Evolutionary conservation across 257 asterid genomes (phyloP), one percentile per base, ranked within the genome.

Genomic region (Knoxia roxburghii): DNA sequence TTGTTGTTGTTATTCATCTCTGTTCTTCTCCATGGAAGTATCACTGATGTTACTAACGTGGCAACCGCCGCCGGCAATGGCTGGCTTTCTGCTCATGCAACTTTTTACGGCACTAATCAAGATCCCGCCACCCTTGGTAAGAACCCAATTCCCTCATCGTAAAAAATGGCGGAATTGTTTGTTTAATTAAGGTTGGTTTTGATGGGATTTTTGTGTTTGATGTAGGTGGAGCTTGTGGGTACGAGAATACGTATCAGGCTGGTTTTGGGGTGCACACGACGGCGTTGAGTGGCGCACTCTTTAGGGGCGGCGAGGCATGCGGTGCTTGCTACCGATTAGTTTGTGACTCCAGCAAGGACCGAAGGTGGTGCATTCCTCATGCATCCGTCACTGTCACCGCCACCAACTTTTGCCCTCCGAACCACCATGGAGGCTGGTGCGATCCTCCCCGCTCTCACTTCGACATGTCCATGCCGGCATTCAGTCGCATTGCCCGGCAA

Each of bases 361-460:
- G 69, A 0, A 74, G n/a, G 65, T 88, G 96, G 94, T 88, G 94
- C 62, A 79, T 78, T 64, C 82, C 81, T 32, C 61, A 62, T 13
- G 84, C 77, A 27, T 68, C 85, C 0, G 72, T 88, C 74, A 84
- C 84, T 0, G 81, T 88, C 4, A 88, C 91, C 17, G 84, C 89
- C 77, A 83, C 94, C 72, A 88, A 88, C 71, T 81, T 88, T 54
- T 88, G 96, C 80, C 94, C 91, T 27, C 74, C 96, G 0, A 86
- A 88, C 77, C 68, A 84, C 76, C 83, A 71, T 1, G 91, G 91
- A 0, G 94, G 96, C 23, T 88, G 94, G 94, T 88, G 96, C 65
- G 85, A 89, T 64, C 85, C 87, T 11, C 94, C 95, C 0, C 87
- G 82, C 20, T 84, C 80, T 56, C 96, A 89, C 72, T 89, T 89